Base-by-base conservation (phyloP, 1,284 basidiomycete species). In the Apiotrichum domesticum region DNA sequence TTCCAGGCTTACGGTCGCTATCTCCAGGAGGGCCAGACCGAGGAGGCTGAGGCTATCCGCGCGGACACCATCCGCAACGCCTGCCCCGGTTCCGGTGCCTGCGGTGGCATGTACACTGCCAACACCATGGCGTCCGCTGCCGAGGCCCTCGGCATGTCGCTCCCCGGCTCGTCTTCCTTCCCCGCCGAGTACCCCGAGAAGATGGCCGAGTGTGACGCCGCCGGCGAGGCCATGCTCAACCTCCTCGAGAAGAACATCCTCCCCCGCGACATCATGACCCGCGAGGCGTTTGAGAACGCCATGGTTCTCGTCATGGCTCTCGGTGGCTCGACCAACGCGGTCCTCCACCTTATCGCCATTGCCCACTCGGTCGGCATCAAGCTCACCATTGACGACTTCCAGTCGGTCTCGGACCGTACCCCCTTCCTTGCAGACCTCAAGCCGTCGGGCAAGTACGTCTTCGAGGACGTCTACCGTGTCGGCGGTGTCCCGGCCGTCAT, bases 1-100 rank as follows among this genome's bases (percentile, higher is more conserved):
- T 97, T 96, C 84, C 92, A 97, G 70, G 83, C 91, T 6, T 97
- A 96, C 70, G 93, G 93, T 43, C 87, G 92, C 74, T 97, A 87
- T 74, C 80, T 97, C 10, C 87, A 91, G 68, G 89, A 90, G 56
- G 93, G 93, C 8, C 82, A 86, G 71, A 95, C 93, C 0, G 76
- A 82, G 6, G 82, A 83, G 56, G 94, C 95, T 2, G 92, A 98
- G 74, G 76, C 79, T 56, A 84, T 83, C 66, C 85, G 91, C 52
- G 87, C 88, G 72, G 82, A 90, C 65, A 92, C 90, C 35, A 82
- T 97, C 60, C 84, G 93, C 56, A 83, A 96, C 74, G 86, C 93
- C 9, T 98, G 95, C 74, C 92, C 95, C 13, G 95, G 95, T 45
- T 86, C 94, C 42, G 93, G 94, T 57, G 92, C 93, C 43, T 98